Evolutionary conservation across 768 basidiomycete species (phyloP).

Genomic region (Phaeotremella fagi): DNA sequence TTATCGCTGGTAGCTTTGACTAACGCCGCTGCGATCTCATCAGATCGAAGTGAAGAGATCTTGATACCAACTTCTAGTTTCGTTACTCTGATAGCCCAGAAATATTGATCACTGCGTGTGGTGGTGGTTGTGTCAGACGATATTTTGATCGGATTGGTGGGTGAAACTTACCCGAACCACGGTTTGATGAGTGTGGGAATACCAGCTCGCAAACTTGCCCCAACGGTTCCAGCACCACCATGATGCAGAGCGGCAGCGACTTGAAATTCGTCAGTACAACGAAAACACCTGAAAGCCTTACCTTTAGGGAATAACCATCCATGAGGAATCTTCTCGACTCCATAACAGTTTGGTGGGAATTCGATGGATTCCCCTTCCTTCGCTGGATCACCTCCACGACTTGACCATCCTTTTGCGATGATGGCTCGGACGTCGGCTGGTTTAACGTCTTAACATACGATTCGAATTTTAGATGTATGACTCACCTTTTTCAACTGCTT

Average conservation of each 20-base stretch:
- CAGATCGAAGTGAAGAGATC: constrained; percentile 53
- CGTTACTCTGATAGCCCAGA: constrained; percentile 64
- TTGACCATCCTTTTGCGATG: constrained; percentile 65
- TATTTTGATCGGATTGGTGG: too few relatives aligned
- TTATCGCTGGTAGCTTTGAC: constrained; percentile 58
- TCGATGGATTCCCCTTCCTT: constrained; percentile 50
- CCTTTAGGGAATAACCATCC: constrained; percentile 52
- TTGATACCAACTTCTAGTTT: constrained; percentile 60
- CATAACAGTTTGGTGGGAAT: constrained; percentile 50
- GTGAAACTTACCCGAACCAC: constrained; percentile 57
- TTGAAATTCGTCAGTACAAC: constrained; percentile 61
- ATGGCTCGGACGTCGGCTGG: constrained; percentile 65
- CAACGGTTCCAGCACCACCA: constrained; percentile 68
- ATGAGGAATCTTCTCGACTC: constrained; percentile 65
- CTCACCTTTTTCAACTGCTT: constrained; percentile 60
- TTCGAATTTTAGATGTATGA: too few relatives aligned
- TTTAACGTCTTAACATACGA: too few relatives aligned
- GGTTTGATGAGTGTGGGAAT: constrained; percentile 66
- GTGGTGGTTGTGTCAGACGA: too few relatives aligned
- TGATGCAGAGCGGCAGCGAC: constrained; percentile 64
- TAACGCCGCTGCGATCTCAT: constrained; percentile 58
- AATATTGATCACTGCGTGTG: constrained; percentile 59
- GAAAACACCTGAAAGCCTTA: constrained; percentile 58
- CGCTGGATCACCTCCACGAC: constrained; percentile 50
- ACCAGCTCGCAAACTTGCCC: constrained; percentile 60